A percentile compares a stretch with the other conserved stretches of the same genome.
These are phyloP conservation scores for Saccharomycopsis hybrid DNA, from an alignment of 1,139 yeast species.

Conservation along the genomic window DNA sequence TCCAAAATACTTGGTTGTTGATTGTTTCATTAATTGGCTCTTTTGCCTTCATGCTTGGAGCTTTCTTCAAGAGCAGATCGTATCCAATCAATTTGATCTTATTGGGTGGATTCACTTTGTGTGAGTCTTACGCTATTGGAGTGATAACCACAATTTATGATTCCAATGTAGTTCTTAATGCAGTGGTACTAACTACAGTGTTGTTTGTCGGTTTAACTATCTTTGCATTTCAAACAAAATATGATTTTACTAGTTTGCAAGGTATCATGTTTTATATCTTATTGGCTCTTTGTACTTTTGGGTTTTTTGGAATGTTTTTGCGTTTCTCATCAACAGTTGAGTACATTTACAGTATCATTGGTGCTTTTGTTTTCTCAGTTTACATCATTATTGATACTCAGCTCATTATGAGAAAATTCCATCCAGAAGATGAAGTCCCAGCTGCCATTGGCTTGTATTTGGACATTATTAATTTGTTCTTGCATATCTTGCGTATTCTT, in stretches of 20 bases:
- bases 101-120: conserved; percentile 60
- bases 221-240: conserved; percentile 77
- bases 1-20: conserved; percentile 55
- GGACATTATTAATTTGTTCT: conserved; percentile 75
- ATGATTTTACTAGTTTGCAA: conserved; percentile 71
- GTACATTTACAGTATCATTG: conserved; percentile 61
- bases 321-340: conserved; percentile 52
- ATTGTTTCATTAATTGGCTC: conserved; percentile 52
- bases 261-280: conserved; percentile 55
- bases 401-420: conserved; percentile 67
- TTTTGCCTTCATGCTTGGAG: conserved; percentile 55
- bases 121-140: conserved; percentile 72
- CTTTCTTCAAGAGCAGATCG: conserved; percentile 52
- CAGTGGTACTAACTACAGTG: conserved; percentile 60
- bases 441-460: conserved; percentile 73
- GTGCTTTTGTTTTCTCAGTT: conserved; percentile 67
- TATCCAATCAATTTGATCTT: conserved; percentile 60
- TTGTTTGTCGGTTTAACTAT: conserved; percentile 70
- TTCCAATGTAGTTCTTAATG: conserved; percentile 60
- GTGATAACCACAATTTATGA: conserved; percentile 60
- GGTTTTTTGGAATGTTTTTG: conserved; percentile 63
- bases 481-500: conserved; percentile 67
- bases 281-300: conserved; percentile 68
- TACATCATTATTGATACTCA: conserved; percentile 82
- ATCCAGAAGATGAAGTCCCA: conserved; percentile 80